A percentile compares a stretch with the other conserved stretches of the same genome.
These are phyloP conservation scores for Xylariales sp. DNA, from an alignment of 2,329 filamentous ascomycete species.

Conservation along the genomic window DNA sequence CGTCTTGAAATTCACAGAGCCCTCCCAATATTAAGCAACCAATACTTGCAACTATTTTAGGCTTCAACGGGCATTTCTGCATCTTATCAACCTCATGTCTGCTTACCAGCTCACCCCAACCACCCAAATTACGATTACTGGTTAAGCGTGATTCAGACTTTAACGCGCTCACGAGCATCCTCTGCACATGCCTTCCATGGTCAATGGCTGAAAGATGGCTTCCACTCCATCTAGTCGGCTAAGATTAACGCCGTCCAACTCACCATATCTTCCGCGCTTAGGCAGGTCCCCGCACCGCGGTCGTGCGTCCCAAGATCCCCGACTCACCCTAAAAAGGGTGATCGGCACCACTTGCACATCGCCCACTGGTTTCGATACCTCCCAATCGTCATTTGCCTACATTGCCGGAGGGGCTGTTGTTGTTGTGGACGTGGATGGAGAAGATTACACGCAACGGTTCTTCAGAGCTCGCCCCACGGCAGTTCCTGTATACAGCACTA, in stretches of 20 bases:
- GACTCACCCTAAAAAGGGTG: conserved; percentile 74
- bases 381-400: conserved; percentile 78
- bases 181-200: conserved; percentile 7
- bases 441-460: conserved; percentile 73
- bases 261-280: conserved; percentile 61
- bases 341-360: conserved; percentile 86
- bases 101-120: too few relatives aligned
- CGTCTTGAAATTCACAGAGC: too few relatives aligned
- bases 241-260: conserved; percentile 72
- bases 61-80: too few relatives aligned
- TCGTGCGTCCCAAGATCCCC: conserved; percentile 45
- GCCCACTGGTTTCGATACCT: conserved; percentile 80
- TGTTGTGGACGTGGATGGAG: conserved; percentile 71
- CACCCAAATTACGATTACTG: too few relatives aligned
- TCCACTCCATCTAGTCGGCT: conserved; percentile 57
- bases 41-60: too few relatives aligned
- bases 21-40: too few relatives aligned
- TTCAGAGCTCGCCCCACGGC: conserved; percentile 82
- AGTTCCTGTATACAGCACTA: conserved; percentile 57
- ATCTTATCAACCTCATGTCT: too few relatives aligned
- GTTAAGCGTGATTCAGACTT: too few relatives aligned
- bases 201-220: conserved; percentile 55
- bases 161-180: too few relatives aligned
- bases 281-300: conserved; percentile 58
- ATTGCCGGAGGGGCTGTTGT: conserved; percentile 93